Evolutionary conservation across 2,329 filamentous ascomycete genomes (phyloP).

Genomic region (Ploettnerulaceae sp.): DNA sequence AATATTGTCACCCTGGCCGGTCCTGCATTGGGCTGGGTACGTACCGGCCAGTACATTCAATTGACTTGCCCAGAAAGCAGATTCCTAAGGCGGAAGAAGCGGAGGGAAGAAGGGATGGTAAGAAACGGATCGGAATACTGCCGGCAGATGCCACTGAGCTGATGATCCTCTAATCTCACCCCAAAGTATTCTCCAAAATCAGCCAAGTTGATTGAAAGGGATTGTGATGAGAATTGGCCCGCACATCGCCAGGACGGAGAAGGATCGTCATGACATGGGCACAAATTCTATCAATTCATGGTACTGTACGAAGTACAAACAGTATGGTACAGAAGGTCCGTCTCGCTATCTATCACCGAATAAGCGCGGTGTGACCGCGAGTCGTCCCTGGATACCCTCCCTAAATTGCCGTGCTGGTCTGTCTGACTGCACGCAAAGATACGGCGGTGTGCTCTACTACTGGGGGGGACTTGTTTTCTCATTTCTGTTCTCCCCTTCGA

Average conservation of each 20-base stretch:
- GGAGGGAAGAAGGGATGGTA: slow-evolving; percentile 11
- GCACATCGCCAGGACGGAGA: slow-evolving; percentile 1
- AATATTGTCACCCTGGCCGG: slow-evolving; percentile 3
- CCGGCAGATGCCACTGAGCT: slow-evolving; percentile 17
- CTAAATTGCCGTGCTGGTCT: not conserved
- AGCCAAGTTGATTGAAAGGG: slow-evolving; percentile 2
- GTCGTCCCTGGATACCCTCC: not conserved
- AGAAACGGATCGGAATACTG: slow-evolving; percentile 17
- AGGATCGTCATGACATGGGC: not conserved
- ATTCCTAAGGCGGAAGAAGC: not conserved
- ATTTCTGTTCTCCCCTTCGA: slow-evolving; percentile 6
- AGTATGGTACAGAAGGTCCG: too few relatives aligned
- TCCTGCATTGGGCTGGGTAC: slow-evolving; percentile 3
- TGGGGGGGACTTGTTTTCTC: slow-evolving; percentile 1
- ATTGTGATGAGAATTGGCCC: slow-evolving; percentile 1
- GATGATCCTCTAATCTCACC: not conserved
- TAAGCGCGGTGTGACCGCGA: slow-evolving; percentile 17
- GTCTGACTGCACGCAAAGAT: slow-evolving; percentile 5
- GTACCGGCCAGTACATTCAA: slow-evolving; percentile 8
- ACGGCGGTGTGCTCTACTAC: slow-evolving; percentile 1
- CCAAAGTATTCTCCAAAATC: slow-evolving; percentile 5
- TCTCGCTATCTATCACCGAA: too few relatives aligned
- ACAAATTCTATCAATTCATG: not conserved
- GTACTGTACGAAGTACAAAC: not conserved
- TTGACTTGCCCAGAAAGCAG: not conserved